Percentiles rank a stretch among this genome's conserved stretches.
Evolutionary conservation across 257 asterid genomes (phyloP).

Genomic region (Ilex aquifolium): DNA sequence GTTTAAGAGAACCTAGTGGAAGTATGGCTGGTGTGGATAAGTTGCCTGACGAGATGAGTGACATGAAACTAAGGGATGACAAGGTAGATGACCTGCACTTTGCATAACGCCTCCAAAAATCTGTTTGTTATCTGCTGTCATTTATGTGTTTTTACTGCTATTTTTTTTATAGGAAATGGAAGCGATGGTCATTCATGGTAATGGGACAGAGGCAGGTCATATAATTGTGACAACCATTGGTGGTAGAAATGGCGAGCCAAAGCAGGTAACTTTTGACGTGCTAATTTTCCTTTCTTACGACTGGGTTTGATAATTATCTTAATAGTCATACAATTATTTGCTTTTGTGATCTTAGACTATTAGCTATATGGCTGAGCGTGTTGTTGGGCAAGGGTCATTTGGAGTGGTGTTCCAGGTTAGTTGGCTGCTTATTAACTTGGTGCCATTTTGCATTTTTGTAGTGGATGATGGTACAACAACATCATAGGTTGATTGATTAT

Average conservation of each 20-base stretch:
- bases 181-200: neutral
- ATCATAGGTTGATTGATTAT: too few species aligned
- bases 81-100: constrained; percentile 25
- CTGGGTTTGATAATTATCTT: neutral
- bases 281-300: neutral
- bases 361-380: constrained; percentile 88
- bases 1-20: constrained; percentile 36
- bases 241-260: neutral
- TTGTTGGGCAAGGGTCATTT: constrained; percentile 80
- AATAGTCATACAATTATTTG: neutral
- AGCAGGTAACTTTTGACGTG: neutral
- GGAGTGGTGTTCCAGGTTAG: constrained; percentile 84
- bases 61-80: constrained; percentile 58
- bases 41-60: constrained; percentile 55
- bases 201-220: neutral
- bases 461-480: too few species aligned
- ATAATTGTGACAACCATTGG: neutral
- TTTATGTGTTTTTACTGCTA: neutral
- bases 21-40: constrained; percentile 32
- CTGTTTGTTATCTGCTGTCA: neutral
- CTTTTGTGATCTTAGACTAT: constrained; percentile 42
- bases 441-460: too few species aligned
- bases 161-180: neutral
- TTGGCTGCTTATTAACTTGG: neutral
- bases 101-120: neutral